These are phyloP conservation scores for Collybiopsis luxurians DNA, from an alignment of 768 basidiomycete genomes.

Conservation along the genomic window DNA sequence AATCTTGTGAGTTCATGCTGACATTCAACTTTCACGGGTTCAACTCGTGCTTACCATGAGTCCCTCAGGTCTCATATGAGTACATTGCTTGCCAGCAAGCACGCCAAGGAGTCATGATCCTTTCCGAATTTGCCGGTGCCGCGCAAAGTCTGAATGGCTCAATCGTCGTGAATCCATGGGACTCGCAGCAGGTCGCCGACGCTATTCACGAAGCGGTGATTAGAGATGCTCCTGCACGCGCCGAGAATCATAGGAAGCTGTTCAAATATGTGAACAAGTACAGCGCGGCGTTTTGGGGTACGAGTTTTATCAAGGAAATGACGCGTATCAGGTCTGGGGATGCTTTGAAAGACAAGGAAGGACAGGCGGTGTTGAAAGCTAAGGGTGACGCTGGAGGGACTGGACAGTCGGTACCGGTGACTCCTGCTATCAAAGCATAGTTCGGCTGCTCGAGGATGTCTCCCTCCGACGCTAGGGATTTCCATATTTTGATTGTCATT, in stretches of 20 bases:
- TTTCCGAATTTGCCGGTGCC: slow-evolving; percentile 98
- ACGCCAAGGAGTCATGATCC: slow-evolving; percentile 93
- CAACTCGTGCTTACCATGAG: slow-evolving; percentile 20
- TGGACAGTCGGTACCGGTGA: slow-evolving; percentile 30
- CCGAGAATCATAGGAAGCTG: slow-evolving; percentile 91
- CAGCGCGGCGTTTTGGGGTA: slow-evolving; percentile 91
- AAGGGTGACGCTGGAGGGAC: slow-evolving; percentile 31
- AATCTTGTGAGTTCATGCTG: slow-evolving; percentile 72
- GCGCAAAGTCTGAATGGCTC: slow-evolving; percentile 95
- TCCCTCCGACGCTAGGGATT: no score
- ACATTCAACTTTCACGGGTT: slow-evolving; percentile 12
- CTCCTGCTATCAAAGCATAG: slow-evolving; percentile 5
- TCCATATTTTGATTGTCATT: no score
- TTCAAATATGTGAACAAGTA: slow-evolving; percentile 97
- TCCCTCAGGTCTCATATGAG: slow-evolving; percentile 88
- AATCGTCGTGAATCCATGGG: slow-evolving; percentile 98
- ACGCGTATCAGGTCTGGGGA: slow-evolving; percentile 49
- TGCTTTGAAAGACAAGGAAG: slow-evolving; percentile 30
- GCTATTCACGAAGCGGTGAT: slow-evolving; percentile 96
- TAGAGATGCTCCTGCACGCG: slow-evolving; percentile 78
- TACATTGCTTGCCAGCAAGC: slow-evolving; percentile 95
- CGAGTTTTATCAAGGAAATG: slow-evolving; percentile 87
- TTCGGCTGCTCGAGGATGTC: not conserved
- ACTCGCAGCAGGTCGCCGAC: slow-evolving; percentile 96
- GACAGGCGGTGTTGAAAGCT: slow-evolving; percentile 30